Percentiles rank a stretch among this genome's conserved stretches.
Conservation (phyloP, 176 grass and related monocot genomes). For the Rhynchospora pubera region DNA sequence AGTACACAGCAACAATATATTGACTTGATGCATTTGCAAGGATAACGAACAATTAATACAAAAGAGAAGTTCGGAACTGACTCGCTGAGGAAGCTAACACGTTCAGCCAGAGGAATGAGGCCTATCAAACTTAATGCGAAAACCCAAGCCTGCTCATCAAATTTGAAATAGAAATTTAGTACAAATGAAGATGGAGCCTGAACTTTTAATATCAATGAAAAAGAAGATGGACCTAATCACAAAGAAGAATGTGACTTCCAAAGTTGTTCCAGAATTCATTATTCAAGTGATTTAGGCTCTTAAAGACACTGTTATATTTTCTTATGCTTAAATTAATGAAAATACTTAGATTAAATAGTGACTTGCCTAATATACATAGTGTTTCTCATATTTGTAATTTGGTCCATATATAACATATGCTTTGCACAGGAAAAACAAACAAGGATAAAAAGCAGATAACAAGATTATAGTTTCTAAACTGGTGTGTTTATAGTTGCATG, state of each 20-base stretch:
- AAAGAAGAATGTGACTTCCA: background rate
- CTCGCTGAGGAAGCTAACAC: conserved; percentile 73
- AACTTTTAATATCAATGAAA: background rate
- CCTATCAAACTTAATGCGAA: conserved; percentile 63
- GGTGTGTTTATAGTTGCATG: background rate
- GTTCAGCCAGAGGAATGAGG: conserved; percentile 55
- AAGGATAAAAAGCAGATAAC: background rate
- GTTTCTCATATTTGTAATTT: background rate
- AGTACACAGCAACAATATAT: background rate
- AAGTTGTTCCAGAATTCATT: background rate
- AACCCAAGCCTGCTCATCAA: conserved; percentile 39
- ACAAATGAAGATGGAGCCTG: background rate
- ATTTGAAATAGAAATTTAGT: conserved; percentile 14
- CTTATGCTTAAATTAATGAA: background rate
- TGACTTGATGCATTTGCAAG: background rate
- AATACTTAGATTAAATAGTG: background rate
- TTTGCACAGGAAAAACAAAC: background rate
- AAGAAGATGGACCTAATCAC: background rate
- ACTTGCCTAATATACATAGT: background rate
- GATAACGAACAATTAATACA: background rate
- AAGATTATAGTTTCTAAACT: background rate
- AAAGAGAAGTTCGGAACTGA: conserved; percentile 26
- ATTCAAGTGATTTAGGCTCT: background rate
- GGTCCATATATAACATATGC: too few species aligned
- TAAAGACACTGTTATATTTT: background rate